Conservation (phyloP, 2,329 filamentous ascomycete species). For the Exophiala bonariae region DNA sequence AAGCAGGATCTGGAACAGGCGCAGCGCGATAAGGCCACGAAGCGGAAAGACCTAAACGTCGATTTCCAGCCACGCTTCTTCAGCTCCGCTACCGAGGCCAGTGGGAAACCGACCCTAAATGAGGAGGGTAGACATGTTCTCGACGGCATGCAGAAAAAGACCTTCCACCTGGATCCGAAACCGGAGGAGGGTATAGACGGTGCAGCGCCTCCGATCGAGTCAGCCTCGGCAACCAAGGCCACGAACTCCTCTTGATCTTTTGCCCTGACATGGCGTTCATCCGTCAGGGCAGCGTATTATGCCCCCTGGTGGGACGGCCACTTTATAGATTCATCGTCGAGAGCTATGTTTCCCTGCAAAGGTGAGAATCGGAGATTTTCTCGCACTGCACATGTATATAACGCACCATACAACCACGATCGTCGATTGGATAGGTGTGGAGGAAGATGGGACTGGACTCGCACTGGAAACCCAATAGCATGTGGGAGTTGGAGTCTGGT, state of each 20-base stretch:
- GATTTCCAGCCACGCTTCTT: slow-evolving; percentile 91
- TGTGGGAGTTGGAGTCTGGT: no score
- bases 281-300: no score
- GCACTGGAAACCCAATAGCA: no score
- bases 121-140: slow-evolving; percentile 61
- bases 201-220: background rate
- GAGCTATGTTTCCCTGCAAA: background rate
- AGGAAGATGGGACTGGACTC: no score
- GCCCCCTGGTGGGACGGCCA: no score
- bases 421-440: no score
- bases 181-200: slow-evolving; percentile 12
- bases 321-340: background rate
- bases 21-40: slow-evolving; percentile 80
- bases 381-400: background rate
- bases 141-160: slow-evolving; percentile 51
- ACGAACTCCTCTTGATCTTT: no score
- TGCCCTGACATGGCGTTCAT: background rate
- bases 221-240: no score
- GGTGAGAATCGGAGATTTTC: background rate
- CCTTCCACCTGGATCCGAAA: slow-evolving; percentile 20
- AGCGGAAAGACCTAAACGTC: slow-evolving; percentile 68
- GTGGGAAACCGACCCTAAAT: slow-evolving; percentile 64
- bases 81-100: slow-evolving; percentile 58
- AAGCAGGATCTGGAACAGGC: slow-evolving; percentile 91
- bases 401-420: background rate